A percentile compares a stretch with the other conserved stretches of the same genome.
Conservation (phyloP, 2,329 filamentous ascomycete genomes). For the Neurospora crassa region DNA sequence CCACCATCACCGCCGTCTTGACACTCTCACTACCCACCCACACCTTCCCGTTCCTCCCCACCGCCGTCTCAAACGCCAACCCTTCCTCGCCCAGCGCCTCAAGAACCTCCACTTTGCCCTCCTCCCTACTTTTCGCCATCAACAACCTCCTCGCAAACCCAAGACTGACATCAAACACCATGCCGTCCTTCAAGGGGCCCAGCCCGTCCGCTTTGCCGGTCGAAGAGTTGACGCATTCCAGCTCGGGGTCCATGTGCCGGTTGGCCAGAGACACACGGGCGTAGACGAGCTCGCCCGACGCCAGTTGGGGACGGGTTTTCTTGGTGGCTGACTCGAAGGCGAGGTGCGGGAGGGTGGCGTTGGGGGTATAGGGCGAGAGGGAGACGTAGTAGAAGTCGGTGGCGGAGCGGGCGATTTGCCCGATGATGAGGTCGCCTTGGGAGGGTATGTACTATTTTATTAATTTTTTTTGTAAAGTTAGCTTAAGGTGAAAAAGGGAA, state of each 20-base stretch:
- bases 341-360: constrained; percentile 69
- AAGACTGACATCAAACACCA: constrained; percentile 72
- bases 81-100: constrained; percentile 65
- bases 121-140: constrained; percentile 49
- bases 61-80: constrained; percentile 83
- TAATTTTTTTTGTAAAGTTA: constrained; percentile 18
- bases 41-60: constrained; percentile 83
- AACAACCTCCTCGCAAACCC: constrained; percentile 76
- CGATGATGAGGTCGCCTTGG: constrained; percentile 79
- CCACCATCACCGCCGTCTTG: constrained; percentile 67
- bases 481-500: not conserved
- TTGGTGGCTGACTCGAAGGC: constrained; percentile 90
- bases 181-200: constrained; percentile 74
- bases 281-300: constrained; percentile 72
- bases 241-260: constrained; percentile 77
- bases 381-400: constrained; percentile 72
- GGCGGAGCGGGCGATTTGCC: constrained; percentile 67
- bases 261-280: constrained; percentile 71
- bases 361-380: constrained; percentile 55
- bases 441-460: constrained; percentile 72
- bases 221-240: constrained; percentile 78
- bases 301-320: constrained; percentile 77
- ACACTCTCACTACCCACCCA: constrained; percentile 79
- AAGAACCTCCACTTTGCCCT: constrained; percentile 61
- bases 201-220: constrained; percentile 86